Evolutionary conservation across 768 basidiomycete species (phyloP).

Genomic region (Kondoa subrosea): DNA sequence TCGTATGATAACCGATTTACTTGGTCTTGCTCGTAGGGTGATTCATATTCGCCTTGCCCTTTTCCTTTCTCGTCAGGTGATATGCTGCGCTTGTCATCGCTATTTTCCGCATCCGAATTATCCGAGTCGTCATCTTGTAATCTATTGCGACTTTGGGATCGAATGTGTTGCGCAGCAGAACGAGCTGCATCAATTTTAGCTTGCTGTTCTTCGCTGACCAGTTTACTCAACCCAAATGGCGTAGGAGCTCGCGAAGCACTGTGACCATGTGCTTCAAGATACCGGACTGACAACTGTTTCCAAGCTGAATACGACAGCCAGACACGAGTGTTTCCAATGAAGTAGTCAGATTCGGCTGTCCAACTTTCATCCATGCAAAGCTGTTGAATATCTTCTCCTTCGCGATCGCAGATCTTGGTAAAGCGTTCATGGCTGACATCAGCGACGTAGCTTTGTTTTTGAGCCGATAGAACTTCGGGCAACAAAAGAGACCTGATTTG

Average conservation of each 20-base stretch:
- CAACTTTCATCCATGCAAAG: slow-evolving; percentile 5
- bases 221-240: not conserved
- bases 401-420: slow-evolving; percentile 7
- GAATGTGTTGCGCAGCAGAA: not conserved
- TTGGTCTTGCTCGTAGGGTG: not conserved
- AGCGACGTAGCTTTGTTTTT: slow-evolving; percentile 26
- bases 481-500: slow-evolving; percentile 69
- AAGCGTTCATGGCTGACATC: slow-evolving; percentile 3
- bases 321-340: slow-evolving; percentile 2
- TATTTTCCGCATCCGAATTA: not conserved
- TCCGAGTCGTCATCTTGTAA: slow-evolving; percentile 13
- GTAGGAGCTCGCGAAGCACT: slow-evolving; percentile 4
- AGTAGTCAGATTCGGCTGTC: slow-evolving; percentile 2
- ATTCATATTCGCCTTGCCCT: not conserved
- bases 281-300: slow-evolving; percentile 2
- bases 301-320: slow-evolving; percentile 16
- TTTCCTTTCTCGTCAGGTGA: not conserved
- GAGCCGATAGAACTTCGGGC: slow-evolving; percentile 46
- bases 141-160: not conserved
- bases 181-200: not conserved
- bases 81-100: not conserved
- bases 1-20: not conserved
- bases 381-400: slow-evolving; percentile 2
- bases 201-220: slow-evolving; percentile 4
- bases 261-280: not conserved